Evolutionary conservation across 495 filamentous ascomycete genomes (phyloP), one percentile per base, ranked within the genome.

Genomic region (Saxispiralis lemnorum): DNA sequence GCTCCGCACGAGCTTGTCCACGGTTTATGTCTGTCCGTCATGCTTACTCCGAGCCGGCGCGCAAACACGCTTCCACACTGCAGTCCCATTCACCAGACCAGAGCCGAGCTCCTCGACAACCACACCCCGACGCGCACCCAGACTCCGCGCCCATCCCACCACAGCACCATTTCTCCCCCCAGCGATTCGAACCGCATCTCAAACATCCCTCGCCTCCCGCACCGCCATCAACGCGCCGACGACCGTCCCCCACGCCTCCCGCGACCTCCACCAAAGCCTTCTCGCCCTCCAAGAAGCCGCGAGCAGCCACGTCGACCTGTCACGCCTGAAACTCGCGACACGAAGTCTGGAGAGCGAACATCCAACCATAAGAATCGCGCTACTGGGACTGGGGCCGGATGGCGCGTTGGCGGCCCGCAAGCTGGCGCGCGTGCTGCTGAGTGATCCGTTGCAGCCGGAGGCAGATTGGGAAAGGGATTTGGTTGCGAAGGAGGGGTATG

Each of bases 291-390:
- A 81, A 48, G 67, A 69, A 45, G 60, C 72, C 33, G 73, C 77
- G 18, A 63, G 72, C 31, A 69, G 70, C 47, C 74, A 77, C 57
- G 69, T 86, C 45, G 81, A 83, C 59, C 65, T 80, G 16, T 79
- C 80, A 44, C 73, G 83, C 51, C 56, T 95, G 41, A 77, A 83
- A 53, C 69, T 96, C 51, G 88, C 85, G 14, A 59, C 85, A 55
- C 69, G 78, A 39, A 83, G 83, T 6, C 63, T 94, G 48, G 73
- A 81, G 51, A 72, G 81, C 48, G 63, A 70, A 33, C 54, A 64
- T 44, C 64, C 68, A 28, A 69, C 81, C n/a, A 72, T 84, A 51
- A 66, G 88, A 31, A 67, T 96, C 56, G 86, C 75, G 62, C 68
- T 77, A 32, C 43, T 50, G 10, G 46, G 43, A 2, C n/a, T 53